These are phyloP conservation scores for Alloascoidea africana DNA, from an alignment of 805 yeast genomes.

Conservation along the genomic window DNA sequence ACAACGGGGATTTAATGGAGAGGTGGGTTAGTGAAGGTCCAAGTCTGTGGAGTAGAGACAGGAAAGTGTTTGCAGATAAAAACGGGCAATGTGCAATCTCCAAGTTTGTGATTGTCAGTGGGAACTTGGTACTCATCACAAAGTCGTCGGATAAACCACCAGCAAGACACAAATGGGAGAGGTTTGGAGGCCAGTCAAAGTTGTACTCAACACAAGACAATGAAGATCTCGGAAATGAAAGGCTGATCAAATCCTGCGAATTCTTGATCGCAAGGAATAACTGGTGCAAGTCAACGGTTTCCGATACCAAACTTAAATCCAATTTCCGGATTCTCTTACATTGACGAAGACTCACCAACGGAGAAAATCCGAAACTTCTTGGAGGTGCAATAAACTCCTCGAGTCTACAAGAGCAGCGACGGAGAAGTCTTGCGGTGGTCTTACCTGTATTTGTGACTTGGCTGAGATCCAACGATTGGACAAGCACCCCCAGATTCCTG, in stretches of 20 bases:
- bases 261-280: slow-evolving; percentile 60
- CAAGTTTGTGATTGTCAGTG: slow-evolving; percentile 49
- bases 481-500: slow-evolving; percentile 35
- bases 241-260: slow-evolving; percentile 46
- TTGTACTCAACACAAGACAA: slow-evolving; percentile 40
- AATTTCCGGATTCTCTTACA: slow-evolving; percentile 50
- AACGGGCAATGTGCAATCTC: slow-evolving; percentile 84
- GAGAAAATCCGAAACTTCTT: slow-evolving; percentile 86
- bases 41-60: slow-evolving; percentile 40
- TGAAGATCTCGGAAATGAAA: slow-evolving; percentile 84
- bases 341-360: slow-evolving; percentile 62
- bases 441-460: slow-evolving; percentile 81
- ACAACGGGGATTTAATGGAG: slow-evolving; percentile 79
- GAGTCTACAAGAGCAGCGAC: slow-evolving; percentile 56
- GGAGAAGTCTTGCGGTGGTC: slow-evolving; percentile 70
- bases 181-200: slow-evolving; percentile 65
- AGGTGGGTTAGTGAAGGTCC: slow-evolving; percentile 54
- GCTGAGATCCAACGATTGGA: slow-evolving; percentile 56
- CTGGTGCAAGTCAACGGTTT: slow-evolving; percentile 72
- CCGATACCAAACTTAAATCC: slow-evolving; percentile 79
- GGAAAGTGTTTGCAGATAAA: slow-evolving; percentile 49
- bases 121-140: slow-evolving; percentile 54
- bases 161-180: slow-evolving; percentile 59
- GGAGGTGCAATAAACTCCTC: slow-evolving; percentile 80
- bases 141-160: slow-evolving; percentile 87